Evolutionary conservation across 1,284 basidiomycete species (phyloP).

Genomic region (Pterulicium gracile): DNA sequence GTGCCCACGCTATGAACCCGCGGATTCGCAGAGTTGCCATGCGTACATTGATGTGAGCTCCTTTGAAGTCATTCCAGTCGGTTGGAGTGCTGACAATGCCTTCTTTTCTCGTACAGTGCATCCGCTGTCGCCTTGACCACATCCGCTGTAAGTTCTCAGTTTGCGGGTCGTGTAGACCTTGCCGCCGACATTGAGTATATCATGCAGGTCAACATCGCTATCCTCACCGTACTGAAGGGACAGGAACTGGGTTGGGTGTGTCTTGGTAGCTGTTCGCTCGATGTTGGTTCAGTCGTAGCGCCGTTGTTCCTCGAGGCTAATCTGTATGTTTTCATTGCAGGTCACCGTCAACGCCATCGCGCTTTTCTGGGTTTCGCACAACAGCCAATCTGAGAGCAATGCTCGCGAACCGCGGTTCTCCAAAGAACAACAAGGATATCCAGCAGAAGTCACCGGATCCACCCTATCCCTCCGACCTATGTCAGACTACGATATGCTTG

Average conservation of each 20-base stretch:
- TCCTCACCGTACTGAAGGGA: conserved; percentile 38
- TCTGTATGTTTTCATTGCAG: conserved; percentile 11
- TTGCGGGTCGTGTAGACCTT: not conserved
- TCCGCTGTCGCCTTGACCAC: conserved; percentile 33
- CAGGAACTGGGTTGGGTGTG: conserved; percentile 43
- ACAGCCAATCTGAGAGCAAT: not conserved
- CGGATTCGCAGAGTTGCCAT: conserved; percentile 25
- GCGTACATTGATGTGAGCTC: conserved; percentile 27
- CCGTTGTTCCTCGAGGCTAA: too few species aligned
- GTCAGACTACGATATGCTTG: too few species aligned
- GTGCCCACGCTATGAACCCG: conserved; percentile 22
- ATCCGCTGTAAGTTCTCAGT: conserved; percentile 19
- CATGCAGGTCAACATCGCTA: conserved; percentile 30
- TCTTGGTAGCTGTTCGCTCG: conserved; percentile 37
- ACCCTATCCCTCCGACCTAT: not conserved
- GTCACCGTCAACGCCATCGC: conserved; percentile 29
- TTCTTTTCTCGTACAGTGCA: conserved; percentile 21
- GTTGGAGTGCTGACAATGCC: conserved; percentile 1
- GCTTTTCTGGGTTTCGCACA: conserved; percentile 28
- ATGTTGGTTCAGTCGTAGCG: too few species aligned
- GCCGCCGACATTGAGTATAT: not conserved
- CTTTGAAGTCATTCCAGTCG: not conserved
- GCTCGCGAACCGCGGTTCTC: too few species aligned
- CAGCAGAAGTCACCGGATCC: not conserved
- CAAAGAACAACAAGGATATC: not conserved